phyloP scores from a whole-genome alignment of 352 stramenopile genomes.

The Discostella stelligera region DNA sequence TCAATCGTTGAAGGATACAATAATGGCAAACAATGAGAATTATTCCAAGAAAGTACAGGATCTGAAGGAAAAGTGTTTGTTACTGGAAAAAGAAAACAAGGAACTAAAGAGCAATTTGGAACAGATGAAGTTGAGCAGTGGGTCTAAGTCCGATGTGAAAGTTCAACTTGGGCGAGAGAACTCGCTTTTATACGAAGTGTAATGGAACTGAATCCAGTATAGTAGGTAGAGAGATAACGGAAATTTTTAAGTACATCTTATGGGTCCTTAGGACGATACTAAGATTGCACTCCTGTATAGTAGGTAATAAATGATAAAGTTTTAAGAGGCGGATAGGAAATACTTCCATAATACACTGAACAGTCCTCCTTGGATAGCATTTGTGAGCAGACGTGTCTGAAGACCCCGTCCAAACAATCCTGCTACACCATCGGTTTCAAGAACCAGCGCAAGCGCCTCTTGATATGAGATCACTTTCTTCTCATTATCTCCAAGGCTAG shows the following conservation, averaged over 20 bases:
- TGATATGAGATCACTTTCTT: constrained; percentile 52
- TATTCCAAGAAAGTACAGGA: constrained; percentile 59
- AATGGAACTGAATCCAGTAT: constrained; percentile 11
- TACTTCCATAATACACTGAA: constrained; percentile 85
- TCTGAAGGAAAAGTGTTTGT: constrained; percentile 43
- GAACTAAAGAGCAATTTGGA: constrained; percentile 30
- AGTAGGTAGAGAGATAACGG: too few species aligned
- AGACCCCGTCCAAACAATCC: constrained; percentile 85
- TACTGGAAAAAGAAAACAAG: constrained; percentile 45
- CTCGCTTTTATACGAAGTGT: constrained; percentile 54
- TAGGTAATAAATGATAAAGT: constrained; percentile 9
- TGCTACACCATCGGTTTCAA: constrained; percentile 84
- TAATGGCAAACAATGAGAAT: constrained; percentile 52
- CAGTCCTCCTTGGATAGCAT: constrained; percentile 85
- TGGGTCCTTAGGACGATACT: too few species aligned
- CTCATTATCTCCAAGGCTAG: constrained; percentile 43
- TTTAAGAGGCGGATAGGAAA: constrained; percentile 52
- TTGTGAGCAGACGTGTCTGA: constrained; percentile 86
- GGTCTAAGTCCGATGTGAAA: constrained; percentile 23
- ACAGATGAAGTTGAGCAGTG: constrained; percentile 7
- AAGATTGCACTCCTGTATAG: too few species aligned
- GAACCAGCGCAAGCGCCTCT: constrained; percentile 75
- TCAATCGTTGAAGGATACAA: constrained; percentile 48
- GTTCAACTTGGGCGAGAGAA: constrained; percentile 41
- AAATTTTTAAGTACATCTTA: too few species aligned